Conservation (phyloP, 441 rosid species). For the Manihot esculenta region DNA sequence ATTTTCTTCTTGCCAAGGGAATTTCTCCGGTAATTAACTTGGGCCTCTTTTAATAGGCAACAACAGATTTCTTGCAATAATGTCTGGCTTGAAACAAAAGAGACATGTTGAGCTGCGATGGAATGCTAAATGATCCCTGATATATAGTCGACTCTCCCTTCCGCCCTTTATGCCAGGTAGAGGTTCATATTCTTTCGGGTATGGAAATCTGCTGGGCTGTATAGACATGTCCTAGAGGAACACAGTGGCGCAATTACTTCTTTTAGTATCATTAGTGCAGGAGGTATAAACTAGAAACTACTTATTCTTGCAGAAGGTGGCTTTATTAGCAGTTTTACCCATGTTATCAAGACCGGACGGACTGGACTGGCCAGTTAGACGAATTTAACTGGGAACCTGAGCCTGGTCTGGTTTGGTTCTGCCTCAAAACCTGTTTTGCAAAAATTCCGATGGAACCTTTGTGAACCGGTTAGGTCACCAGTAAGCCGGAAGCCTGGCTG, state of each 20-base stretch:
- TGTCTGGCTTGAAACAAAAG: background rate
- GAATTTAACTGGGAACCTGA: too few species aligned
- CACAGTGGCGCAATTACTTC: conserved; percentile 72
- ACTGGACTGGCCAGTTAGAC: too few species aligned
- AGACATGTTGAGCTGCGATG: background rate
- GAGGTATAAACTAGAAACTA: conserved; percentile 42
- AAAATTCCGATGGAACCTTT: too few species aligned
- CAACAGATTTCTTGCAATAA: background rate
- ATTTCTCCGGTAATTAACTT: conserved; percentile 70
- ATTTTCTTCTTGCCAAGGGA: conserved; percentile 81
- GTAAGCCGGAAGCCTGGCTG: too few species aligned
- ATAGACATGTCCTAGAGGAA: conserved; percentile 82
- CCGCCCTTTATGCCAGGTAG: too few species aligned
- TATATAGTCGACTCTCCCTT: too few species aligned
- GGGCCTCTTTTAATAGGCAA: background rate
- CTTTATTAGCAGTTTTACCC: background rate
- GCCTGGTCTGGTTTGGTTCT: too few species aligned
- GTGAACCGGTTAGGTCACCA: too few species aligned
- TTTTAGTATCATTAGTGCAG: conserved; percentile 49
- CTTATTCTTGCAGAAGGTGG: background rate
- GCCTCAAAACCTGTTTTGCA: too few species aligned
- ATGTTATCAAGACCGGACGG: too few species aligned
- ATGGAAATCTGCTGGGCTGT: conserved; percentile 74
- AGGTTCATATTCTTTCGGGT: conserved; percentile 42
- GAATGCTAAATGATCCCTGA: background rate